Percentiles rank a stretch among this genome's conserved stretches.
phyloP scores from a whole-genome alignment of 306 rosid genomes.

The Gynostemma pentaphyllum region DNA sequence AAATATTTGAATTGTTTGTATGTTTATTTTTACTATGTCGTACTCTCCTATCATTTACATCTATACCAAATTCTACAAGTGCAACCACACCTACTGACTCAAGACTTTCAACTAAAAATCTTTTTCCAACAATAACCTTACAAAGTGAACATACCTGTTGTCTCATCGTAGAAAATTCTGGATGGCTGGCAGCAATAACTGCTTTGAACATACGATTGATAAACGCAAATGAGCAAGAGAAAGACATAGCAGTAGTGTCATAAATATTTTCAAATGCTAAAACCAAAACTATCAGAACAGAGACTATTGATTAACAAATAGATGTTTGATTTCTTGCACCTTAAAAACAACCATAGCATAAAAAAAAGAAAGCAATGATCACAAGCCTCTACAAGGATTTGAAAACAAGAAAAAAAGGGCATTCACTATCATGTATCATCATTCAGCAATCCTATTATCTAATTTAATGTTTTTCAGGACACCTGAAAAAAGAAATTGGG shows the following conservation, averaged over 20 bases:
- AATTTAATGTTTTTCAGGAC: not conserved
- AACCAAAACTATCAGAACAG: not conserved
- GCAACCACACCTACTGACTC: not conserved
- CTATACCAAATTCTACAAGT: not conserved
- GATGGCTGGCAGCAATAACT: constrained; percentile 89
- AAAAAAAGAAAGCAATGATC: not conserved
- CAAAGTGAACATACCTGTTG: constrained; percentile 56
- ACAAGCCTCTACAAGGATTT: not conserved
- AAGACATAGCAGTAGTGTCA: constrained; percentile 1
- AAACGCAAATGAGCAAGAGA: not conserved
- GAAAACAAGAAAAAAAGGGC: not conserved
- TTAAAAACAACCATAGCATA: not conserved
- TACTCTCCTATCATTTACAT: not conserved
- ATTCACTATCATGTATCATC: not conserved
- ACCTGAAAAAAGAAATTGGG: not conserved
- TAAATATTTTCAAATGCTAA: constrained; percentile 10
- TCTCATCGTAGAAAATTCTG: constrained; percentile 87
- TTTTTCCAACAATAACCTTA: not conserved
- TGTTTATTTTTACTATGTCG: not conserved
- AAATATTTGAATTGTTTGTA: not conserved
- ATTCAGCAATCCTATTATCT: not conserved
- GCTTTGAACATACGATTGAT: constrained; percentile 82
- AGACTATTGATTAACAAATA: not conserved
- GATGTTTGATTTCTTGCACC: not conserved
- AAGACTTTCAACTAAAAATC: not conserved